Evolutionary conservation across 1,139 yeast genomes (phyloP).

Genomic region (Lodderomyces pseudojiufengensis): DNA sequence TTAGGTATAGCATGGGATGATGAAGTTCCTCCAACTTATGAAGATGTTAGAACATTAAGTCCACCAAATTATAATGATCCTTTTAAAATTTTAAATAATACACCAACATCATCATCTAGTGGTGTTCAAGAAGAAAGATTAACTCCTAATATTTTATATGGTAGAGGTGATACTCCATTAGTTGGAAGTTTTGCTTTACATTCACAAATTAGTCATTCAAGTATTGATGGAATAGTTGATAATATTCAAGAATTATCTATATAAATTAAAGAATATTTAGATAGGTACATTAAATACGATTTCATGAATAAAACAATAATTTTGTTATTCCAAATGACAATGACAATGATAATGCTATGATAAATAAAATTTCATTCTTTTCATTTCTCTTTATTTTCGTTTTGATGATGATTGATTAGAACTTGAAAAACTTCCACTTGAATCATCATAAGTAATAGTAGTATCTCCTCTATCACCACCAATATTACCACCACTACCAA

Average conservation of each 20-base stretch:
- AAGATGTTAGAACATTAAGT: constrained; percentile 72
- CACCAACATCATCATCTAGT: constrained; percentile 18
- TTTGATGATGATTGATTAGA: too few relatives aligned
- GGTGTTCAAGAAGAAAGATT: constrained; percentile 17
- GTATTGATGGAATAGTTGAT: constrained; percentile 30
- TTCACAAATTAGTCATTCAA: constrained; percentile 13
- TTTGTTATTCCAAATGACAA: too few relatives aligned
- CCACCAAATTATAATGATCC: constrained; percentile 73
- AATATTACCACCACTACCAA: background rate
- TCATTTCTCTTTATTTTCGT: too few relatives aligned
- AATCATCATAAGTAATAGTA: background rate
- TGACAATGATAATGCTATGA: too few relatives aligned
- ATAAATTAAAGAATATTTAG: too few relatives aligned
- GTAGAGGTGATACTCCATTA: constrained; percentile 42
- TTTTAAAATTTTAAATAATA: background rate
- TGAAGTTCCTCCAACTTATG: constrained; percentile 96
- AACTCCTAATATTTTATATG: constrained; percentile 43
- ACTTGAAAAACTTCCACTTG: too few relatives aligned
- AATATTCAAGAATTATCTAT: constrained; percentile 30
- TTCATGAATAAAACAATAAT: too few relatives aligned
- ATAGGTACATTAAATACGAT: too few relatives aligned
- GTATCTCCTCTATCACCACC: background rate
- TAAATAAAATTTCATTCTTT: too few relatives aligned
- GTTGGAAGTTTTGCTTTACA: constrained; percentile 19
- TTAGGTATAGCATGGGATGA: constrained; percentile 98